Conservation (phyloP, 2,329 filamentous ascomycete species). For the Apiospora malaysiana region DNA sequence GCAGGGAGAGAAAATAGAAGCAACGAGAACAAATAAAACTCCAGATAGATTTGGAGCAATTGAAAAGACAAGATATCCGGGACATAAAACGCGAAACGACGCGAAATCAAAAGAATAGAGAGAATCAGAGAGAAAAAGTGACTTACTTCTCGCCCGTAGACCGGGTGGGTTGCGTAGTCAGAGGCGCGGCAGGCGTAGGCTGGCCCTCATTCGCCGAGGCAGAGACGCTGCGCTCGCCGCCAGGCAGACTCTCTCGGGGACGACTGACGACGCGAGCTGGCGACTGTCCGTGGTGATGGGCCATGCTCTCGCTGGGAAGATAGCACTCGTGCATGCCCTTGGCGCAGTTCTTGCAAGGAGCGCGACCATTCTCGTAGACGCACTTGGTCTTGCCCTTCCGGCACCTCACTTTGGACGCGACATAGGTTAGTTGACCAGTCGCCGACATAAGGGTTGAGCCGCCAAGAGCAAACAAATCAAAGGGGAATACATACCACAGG, state of each 20-base stretch:
- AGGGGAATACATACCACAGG: constrained; percentile 14
- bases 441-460: background rate
- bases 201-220: constrained; percentile 48
- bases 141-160: constrained; percentile 61
- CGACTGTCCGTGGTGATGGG: constrained; percentile 64
- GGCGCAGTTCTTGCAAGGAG: constrained; percentile 68
- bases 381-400: constrained; percentile 70
- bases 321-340: constrained; percentile 70
- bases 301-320: constrained; percentile 64
- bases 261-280: constrained; percentile 60
- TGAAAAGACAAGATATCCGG: background rate
- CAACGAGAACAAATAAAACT: background rate
- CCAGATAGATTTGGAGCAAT: background rate
- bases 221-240: constrained; percentile 55
- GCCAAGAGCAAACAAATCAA: constrained; percentile 34
- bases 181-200: constrained; percentile 46
- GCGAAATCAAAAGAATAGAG: constrained; percentile 22
- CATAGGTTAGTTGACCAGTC: constrained; percentile 8
- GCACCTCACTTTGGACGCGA: constrained; percentile 53
- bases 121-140: constrained; percentile 18
- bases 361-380: constrained; percentile 66
- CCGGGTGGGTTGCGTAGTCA: constrained; percentile 48
- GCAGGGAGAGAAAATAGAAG: constrained; percentile 22
- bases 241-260: constrained; percentile 60
- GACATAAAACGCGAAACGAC: constrained; percentile 13